Evolutionary conservation across 768 basidiomycete genomes (phyloP), one percentile per base, ranked within the genome.

Genomic region (Xerocomus brunneocitrinus): DNA sequence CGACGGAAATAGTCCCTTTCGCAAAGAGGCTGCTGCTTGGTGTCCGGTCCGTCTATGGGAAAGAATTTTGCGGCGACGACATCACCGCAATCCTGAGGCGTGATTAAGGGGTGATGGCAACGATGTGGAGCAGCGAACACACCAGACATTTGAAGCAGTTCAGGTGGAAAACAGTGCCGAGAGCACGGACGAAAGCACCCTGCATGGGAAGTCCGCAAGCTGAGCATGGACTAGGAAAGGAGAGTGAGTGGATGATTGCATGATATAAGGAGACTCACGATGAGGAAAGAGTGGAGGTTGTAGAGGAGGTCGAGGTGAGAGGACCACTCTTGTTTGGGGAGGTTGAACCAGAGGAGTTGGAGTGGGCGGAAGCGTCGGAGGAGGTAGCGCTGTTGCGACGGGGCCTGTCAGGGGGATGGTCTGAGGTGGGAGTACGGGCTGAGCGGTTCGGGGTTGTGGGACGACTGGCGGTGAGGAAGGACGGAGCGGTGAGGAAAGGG

Each of bases 11-110:
- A 99, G 69, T 99, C 97, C 56, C 91, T 81, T 76, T 99, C 97
- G 71, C 97, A 99, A n/a, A 99, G 80, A 28, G 97, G 95, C 56
- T 87, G 84, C 63, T 92, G 94, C 67, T 82, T 87, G 56, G 87
- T 84, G 63, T 93, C 92, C 43, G 84, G 78, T 1, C 92, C 91
- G 65, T 98, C 95, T 63, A 98, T 91, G 19, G 97, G 95, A 71
- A 99, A 99, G 76, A 99, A 99, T 70, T 98, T 99, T 56, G 90
- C 89, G 28, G 97, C 97, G 40, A 99, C 97, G 44, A 98, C 89
- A 63, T 89, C 86, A 61, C 91, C 88, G 65, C 97, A 99, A 67
- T 99, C 97, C 95, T 98, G 66, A 24, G 19, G 46, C 13, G 56
- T 34, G 49, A 56, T 57, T 56, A 51, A 56, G 40, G 31, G 34